Base-by-base conservation (phyloP, 805 yeast species). In the Barnettozyma botsteinii region DNA sequence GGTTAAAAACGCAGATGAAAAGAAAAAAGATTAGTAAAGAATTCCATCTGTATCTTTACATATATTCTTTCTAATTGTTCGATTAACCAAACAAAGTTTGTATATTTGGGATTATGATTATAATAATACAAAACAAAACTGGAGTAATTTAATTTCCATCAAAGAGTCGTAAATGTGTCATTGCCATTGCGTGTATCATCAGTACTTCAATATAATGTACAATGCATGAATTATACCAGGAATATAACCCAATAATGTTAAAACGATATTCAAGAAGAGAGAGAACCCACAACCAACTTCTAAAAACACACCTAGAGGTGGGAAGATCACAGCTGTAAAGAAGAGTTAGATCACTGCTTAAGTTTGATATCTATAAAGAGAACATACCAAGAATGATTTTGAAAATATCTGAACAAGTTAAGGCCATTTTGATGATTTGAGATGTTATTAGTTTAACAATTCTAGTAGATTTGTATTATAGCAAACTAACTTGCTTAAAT, bases 151-250 rank as follows among this genome's bases (percentile, higher is more conserved):
- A n/a, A n/a, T n/a, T n/a, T n/a, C n/a, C n/a, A n/a, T n/a, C n/a
- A n/a, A n/a, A n/a, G n/a, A n/a, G n/a, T n/a, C n/a, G n/a, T n/a
- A n/a, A n/a, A n/a, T n/a, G n/a, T n/a, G n/a, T n/a, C n/a, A n/a
- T n/a, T n/a, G n/a, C n/a, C n/a, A n/a, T n/a, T n/a, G n/a, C n/a
- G n/a, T 12, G n/a, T 14, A 4, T 23, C 18, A 10, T 19, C 10
- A 25, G 11, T 31, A 23, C n/a, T 14, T 4, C 12, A 43, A 49
- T 31, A 77, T 75, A 40, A 78, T 62, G 52, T 73, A 78, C 33
- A 78, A 58, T 5, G 83, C 81, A 48, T 78, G 82, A 38, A 77
- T 62, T 37, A 77, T 74, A 51, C 83, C 88, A 8, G 91, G 91
- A 56, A 82, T 71, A 64, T 76, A 82, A 42, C 87, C 89, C 36